Evolutionary conservation across 768 basidiomycete genomes (phyloP).

Genomic region (Exidia glandulosa): DNA sequence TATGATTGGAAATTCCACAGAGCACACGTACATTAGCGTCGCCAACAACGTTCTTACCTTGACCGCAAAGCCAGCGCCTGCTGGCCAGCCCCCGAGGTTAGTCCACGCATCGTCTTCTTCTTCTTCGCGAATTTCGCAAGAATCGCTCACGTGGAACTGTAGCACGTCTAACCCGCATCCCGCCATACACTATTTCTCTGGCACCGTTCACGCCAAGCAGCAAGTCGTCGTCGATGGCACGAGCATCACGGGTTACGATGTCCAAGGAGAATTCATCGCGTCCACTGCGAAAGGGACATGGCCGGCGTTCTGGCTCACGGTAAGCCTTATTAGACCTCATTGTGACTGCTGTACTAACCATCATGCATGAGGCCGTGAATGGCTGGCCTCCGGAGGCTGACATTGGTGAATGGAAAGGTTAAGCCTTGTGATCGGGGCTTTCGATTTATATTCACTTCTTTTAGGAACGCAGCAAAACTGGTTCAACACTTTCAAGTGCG

Average conservation of each 20-base stretch:
- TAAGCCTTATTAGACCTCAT: no score
- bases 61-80: constrained; percentile 31
- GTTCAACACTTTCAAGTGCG: constrained; percentile 30
- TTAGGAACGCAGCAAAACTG: constrained; percentile 21
- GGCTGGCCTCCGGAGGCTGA: constrained; percentile 35
- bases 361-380: constrained; percentile 18
- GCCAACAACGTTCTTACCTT: constrained; percentile 28
- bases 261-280: constrained; percentile 33
- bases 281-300: constrained; percentile 30
- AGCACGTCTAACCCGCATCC: constrained; percentile 29
- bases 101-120: not conserved
- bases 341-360: not conserved
- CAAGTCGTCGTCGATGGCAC: constrained; percentile 29
- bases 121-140: no score
- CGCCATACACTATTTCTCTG: constrained; percentile 30
- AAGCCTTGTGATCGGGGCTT: not conserved
- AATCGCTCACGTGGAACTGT: not conserved
- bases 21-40: constrained; percentile 28
- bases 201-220: constrained; percentile 29
- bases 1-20: constrained; percentile 31
- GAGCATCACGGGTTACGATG: constrained; percentile 22
- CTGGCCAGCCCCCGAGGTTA: constrained; percentile 25
- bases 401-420: constrained; percentile 36
- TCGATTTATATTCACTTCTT: not conserved
- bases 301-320: constrained; percentile 32